These are phyloP conservation scores for Phytopythium ostracodes DNA, from an alignment of 352 stramenopile genomes.

Conservation along the genomic window DNA sequence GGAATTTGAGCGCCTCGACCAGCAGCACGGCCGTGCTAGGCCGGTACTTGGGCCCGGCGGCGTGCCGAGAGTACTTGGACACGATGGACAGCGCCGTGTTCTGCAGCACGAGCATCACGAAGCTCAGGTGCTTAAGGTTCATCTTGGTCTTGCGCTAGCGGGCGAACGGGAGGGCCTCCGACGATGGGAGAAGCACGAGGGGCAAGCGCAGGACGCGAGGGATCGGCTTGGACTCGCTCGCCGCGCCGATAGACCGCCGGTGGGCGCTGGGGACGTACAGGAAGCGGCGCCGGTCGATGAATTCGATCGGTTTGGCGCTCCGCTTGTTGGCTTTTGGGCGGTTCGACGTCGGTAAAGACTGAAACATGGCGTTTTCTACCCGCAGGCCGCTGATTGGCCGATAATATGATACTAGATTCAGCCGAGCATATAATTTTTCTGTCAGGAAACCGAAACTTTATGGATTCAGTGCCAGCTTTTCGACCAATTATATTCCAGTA, in stretches of 20 bases:
- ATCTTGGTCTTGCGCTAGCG: slow-evolving; percentile 15
- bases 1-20: slow-evolving; percentile 80
- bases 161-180: not conserved
- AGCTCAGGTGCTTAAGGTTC: slow-evolving; percentile 77
- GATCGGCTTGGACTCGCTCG: not conserved
- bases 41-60: slow-evolving; percentile 73
- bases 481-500: not conserved
- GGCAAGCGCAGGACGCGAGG: not conserved
- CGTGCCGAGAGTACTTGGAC: slow-evolving; percentile 83
- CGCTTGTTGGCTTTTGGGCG: slow-evolving; percentile 1
- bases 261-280: not conserved
- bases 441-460: not conserved
- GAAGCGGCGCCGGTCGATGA: not conserved
- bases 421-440: not conserved
- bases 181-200: not conserved
- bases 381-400: not conserved
- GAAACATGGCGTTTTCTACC: slow-evolving; percentile 3
- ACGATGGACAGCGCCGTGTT: slow-evolving; percentile 85
- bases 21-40: slow-evolving; percentile 76
- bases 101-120: slow-evolving; percentile 84
- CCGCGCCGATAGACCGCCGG: not conserved
- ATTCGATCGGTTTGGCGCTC: not conserved
- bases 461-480: not conserved
- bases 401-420: not conserved
- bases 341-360: not conserved